Evolutionary conservation across 148 eudicot genomes (phyloP), one percentile per base, ranked within the genome.

Genomic region (Pharnaceum exiguum): DNA sequence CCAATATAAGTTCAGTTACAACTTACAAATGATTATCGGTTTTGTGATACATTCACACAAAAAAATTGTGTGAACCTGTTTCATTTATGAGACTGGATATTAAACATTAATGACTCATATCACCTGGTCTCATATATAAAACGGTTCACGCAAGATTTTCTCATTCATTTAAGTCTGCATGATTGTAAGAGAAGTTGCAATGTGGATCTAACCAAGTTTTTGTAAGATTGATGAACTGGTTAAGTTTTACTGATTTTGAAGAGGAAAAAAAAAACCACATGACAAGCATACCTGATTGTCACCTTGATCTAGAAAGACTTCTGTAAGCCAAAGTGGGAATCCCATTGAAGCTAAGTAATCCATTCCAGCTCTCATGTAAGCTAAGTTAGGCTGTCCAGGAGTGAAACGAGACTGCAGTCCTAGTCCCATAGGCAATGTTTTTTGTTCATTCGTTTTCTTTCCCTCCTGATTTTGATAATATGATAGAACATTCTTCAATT

Each of bases 241-340:
- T n/a, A n/a, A n/a, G n/a, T n/a, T n/a, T 10, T 5, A 53, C n/a
- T 53, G 5, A 6, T 18, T 21, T 52, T 33, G 27, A 21, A 35
- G 10, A 2, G 24, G 38, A 10, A 9, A 31, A 21, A 5, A 13
- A 54, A 12, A 11, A n/a, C n/a, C n/a, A n/a, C n/a, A n/a, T n/a
- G 45, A 21, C n/a, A 17, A 23, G 36, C 29, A n/a, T 77, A 79
- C 84, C 73, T 79, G 82, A 27, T 75, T 70, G 17, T 75, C 72
- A 10, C 73, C 77, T 15, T 60, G 66, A 35, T 65, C 69, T 19
- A 85, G 73, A 44, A 77, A 84, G 36, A 82, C 55, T 40, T 81
- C 91, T 19, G 84, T 85, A 6, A 85, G 57, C 87, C 93, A 85
- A 27, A 75, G 52, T 1, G 93, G 82, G 46, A 70, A 58, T 6